These are phyloP conservation scores for Sporothrix dimorphospora DNA, from an alignment of 2,329 filamentous ascomycete species.

Conservation along the genomic window DNA sequence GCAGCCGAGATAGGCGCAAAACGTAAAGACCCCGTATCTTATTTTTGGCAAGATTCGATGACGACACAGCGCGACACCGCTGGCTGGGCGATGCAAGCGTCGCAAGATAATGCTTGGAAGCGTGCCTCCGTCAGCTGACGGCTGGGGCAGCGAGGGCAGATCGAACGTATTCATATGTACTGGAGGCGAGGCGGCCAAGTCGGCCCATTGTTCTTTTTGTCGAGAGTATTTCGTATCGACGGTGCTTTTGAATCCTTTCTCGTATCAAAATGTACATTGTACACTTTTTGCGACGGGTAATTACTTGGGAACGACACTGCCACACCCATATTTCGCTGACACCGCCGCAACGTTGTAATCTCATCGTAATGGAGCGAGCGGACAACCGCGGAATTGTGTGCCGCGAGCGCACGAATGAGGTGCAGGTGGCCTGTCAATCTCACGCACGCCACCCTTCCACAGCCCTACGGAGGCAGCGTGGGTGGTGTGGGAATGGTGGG, in stretches of 20 bases:
- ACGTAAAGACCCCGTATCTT: neutral
- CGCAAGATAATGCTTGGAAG: slow-evolving; percentile 7
- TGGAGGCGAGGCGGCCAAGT: neutral
- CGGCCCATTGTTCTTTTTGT: neutral
- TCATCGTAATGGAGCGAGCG: neutral
- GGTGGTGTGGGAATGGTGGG: neutral
- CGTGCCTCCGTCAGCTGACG: neutral
- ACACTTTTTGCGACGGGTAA: neutral
- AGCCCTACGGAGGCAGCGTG: slow-evolving; percentile 3
- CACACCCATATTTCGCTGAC: neutral
- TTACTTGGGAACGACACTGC: no score
- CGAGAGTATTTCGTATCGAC: neutral
- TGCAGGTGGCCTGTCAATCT: neutral
- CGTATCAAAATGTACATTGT: neutral
- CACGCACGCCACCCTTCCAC: slow-evolving; percentile 5
- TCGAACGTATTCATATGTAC: neutral
- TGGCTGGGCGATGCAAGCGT: neutral
- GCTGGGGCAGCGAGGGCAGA: neutral
- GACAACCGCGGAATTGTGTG: neutral
- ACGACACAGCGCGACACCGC: neutral
- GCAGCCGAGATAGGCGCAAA: neutral
- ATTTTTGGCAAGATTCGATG: slow-evolving; percentile 3
- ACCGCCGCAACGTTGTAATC: slow-evolving; percentile 9
- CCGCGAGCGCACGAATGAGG: neutral
- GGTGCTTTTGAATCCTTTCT: neutral